Evolutionary conservation across 768 basidiomycete genomes (phyloP), one percentile per base, ranked within the genome.

Genomic region (Calocybe cyanea): DNA sequence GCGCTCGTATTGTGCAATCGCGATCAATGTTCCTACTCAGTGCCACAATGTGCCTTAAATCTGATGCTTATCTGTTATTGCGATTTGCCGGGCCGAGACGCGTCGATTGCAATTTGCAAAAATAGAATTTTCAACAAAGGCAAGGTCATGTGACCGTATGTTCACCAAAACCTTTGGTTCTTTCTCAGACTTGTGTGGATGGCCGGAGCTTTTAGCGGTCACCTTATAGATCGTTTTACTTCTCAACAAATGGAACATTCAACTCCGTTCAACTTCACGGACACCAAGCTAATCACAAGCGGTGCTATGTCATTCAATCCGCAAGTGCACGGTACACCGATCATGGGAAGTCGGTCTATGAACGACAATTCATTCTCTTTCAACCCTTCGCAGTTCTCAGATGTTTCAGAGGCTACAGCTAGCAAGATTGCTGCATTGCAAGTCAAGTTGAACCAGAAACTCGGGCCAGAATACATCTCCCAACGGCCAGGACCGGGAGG

Each of bases 381-480:
- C 24, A 54, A 55, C 18, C 57, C 59, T 11, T 56, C 55, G 18
- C 59, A 70, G 4, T 66, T 71, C 44, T 51, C 67, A 40, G 52
- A 75, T 9, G 66, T 85, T 28, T 77, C 80, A 0, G 77, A 84
- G 44, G 83, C 80, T 37, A 81, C 83, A 0, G 76, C 81, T 2
- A 69, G 72, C 43, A 83, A 80, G 56, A 79, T 92, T 34, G 85
- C 83, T 4, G 62, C 74, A 0, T 68, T 96, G 1, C 92, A 95
- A 59, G 81, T 77, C 10, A 88, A 92, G 61, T 73, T 99, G 23
- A 75, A 87, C 57, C 84, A 83, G 65, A 89, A 86, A 55, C 82
- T 99, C 15, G 96, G 96, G 2, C 96, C 96, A 1, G 96, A 98
- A 67, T 96, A 80, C 58, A 78, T 99, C 45, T 92, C 89, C 2